These are phyloP conservation scores for Smallanthus sonchifolius DNA, from an alignment of 129 eudicot genomes.

Conservation along the genomic window DNA sequence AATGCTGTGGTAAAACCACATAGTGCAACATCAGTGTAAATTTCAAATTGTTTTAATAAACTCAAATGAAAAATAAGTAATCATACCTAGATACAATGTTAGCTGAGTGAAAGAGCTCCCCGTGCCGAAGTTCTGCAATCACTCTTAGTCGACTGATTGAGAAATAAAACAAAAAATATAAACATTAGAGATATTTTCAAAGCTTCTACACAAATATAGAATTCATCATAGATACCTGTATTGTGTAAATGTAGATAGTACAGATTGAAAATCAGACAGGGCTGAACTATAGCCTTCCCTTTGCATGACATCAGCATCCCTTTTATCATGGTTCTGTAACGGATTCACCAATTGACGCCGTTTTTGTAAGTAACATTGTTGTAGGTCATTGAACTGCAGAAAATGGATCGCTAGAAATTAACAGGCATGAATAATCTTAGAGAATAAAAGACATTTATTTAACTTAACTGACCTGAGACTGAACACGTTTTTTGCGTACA, in stretches of 20 bases:
- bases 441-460: not conserved
- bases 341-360: slow-evolving; percentile 41
- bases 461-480: slow-evolving; percentile 50
- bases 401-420: not conserved
- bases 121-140: slow-evolving; percentile 69
- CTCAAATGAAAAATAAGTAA: not conserved
- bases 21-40: slow-evolving; percentile 4
- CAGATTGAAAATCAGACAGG: slow-evolving; percentile 60
- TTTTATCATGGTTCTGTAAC: slow-evolving; percentile 31
- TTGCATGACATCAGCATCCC: slow-evolving; percentile 25
- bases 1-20: slow-evolving; percentile 44
- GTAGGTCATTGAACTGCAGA: slow-evolving; percentile 56
- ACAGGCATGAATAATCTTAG: not conserved
- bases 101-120: slow-evolving; percentile 57
- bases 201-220: not conserved
- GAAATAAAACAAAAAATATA: not conserved
- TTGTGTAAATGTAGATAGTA: slow-evolving; percentile 54
- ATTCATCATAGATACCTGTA: slow-evolving; percentile 31
- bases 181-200: slow-evolving; percentile 2
- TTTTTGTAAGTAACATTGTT: slow-evolving; percentile 73
- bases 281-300: slow-evolving; percentile 57
- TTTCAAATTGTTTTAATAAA: not conserved
- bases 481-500: slow-evolving; percentile 60
- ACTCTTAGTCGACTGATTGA: slow-evolving; percentile 63
- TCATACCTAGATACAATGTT: slow-evolving; percentile 70